These are phyloP conservation scores for Violaceomyces palustris DNA, from an alignment of 1,284 basidiomycete genomes.

Conservation along the genomic window DNA sequence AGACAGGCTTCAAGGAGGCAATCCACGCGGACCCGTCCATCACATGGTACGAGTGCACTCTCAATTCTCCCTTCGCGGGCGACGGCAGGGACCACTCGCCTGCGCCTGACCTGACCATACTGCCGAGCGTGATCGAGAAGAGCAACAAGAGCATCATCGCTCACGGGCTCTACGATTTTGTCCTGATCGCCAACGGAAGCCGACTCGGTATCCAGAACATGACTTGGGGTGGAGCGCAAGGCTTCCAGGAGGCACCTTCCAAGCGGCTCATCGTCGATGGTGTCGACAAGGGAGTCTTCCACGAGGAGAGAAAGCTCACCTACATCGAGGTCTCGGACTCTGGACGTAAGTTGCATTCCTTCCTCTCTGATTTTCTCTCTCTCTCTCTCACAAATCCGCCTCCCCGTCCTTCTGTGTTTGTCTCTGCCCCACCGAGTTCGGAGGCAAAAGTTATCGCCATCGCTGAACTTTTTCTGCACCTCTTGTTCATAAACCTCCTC, in stretches of 20 bases:
- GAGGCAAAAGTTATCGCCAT: too few relatives aligned
- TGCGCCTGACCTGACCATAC: too few relatives aligned
- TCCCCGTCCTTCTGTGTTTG: too few relatives aligned
- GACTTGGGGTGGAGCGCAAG: constrained; percentile 46
- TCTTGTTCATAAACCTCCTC: constrained; percentile 4
- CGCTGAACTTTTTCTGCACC: too few relatives aligned
- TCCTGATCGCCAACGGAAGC: constrained; percentile 39
- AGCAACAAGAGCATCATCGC: constrained; percentile 33
- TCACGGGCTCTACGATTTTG: constrained; percentile 40
- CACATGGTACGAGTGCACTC: constrained; percentile 32
- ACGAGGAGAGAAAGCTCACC: constrained; percentile 41
- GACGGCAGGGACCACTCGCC: too few relatives aligned
- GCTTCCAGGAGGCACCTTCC: constrained; percentile 33
- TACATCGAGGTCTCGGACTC: constrained; percentile 41
- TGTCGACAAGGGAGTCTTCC: constrained; percentile 21
- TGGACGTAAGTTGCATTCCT: background rate
- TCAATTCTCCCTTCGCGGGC: too few relatives aligned
- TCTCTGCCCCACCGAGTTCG: too few relatives aligned
- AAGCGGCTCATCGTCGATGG: constrained; percentile 8
- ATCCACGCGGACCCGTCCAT: constrained; percentile 30
- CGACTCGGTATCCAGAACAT: constrained; percentile 46
- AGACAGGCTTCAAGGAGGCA: constrained; percentile 37
- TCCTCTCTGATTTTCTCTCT: too few relatives aligned
- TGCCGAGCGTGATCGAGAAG: constrained; percentile 37
- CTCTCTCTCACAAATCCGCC: too few relatives aligned